These are phyloP conservation scores for Melanogaster broomeanus DNA, from an alignment of 768 basidiomycete genomes.

Conservation along the genomic window DNA sequence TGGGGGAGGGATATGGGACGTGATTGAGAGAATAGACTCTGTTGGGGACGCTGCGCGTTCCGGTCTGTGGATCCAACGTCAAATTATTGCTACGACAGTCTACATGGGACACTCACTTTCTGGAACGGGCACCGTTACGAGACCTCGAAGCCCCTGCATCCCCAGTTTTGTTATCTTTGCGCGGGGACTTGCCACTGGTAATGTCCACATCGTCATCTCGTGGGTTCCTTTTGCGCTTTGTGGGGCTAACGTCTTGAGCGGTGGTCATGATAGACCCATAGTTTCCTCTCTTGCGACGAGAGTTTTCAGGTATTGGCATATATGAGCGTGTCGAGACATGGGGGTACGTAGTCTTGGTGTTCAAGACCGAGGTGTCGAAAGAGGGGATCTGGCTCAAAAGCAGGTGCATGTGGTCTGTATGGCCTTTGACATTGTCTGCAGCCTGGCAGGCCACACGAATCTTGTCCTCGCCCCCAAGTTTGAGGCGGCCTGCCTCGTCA, in stretches of 20 bases:
- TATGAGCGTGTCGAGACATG: constrained; percentile 72
- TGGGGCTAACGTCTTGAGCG: constrained; percentile 58
- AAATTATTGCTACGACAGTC: not conserved
- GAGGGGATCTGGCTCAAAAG: constrained; percentile 65
- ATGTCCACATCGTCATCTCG: constrained; percentile 68
- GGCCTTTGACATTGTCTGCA: constrained; percentile 79
- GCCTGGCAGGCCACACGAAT: constrained; percentile 92
- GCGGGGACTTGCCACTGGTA: constrained; percentile 53
- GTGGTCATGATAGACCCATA: constrained; percentile 55
- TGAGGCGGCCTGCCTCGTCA: constrained; percentile 88
- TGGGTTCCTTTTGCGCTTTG: constrained; percentile 59
- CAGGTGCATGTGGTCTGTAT: constrained; percentile 59
- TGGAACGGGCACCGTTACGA: constrained; percentile 55
- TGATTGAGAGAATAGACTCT: constrained; percentile 71
- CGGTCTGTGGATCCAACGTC: constrained; percentile 37
- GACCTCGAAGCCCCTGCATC: constrained; percentile 47
- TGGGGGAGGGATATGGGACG: constrained; percentile 57
- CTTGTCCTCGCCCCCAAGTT: constrained; percentile 96
- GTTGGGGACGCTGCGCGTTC: constrained; percentile 72
- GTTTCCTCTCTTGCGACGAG: constrained; percentile 58
- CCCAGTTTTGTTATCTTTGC: constrained; percentile 52
- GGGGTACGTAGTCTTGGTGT: constrained; percentile 70
- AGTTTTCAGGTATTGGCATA: constrained; percentile 70
- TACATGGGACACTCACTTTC: constrained; percentile 50
- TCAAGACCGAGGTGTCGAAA: constrained; percentile 57